phyloP scores from a whole-genome alignment of 495 filamentous ascomycete genomes.

The Melanomma pulvis-pyrius region DNA sequence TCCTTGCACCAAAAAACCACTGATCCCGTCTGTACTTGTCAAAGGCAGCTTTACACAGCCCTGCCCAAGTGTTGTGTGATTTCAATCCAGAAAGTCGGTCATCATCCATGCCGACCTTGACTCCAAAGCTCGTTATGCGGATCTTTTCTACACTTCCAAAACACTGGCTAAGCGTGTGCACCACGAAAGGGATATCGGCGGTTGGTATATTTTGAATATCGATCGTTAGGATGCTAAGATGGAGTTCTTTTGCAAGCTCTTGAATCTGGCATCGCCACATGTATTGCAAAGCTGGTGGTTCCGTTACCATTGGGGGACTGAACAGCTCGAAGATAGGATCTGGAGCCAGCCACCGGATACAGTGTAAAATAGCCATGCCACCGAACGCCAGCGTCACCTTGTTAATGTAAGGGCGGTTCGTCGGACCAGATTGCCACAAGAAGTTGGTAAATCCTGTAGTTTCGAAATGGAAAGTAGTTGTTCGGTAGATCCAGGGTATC shows the following conservation, averaged over 20 bases:
- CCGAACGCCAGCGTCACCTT: slow-evolving; percentile 14
- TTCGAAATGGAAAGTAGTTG: slow-evolving; percentile 21
- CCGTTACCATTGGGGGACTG: neutral
- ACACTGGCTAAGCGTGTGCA: neutral
- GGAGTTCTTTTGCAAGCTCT: slow-evolving; percentile 12
- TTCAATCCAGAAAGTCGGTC: neutral
- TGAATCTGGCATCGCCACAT: slow-evolving; percentile 29
- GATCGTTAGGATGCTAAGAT: slow-evolving; percentile 15
- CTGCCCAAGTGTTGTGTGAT: slow-evolving; percentile 2
- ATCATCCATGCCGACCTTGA: neutral
- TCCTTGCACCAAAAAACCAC: neutral
- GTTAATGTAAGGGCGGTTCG: slow-evolving; percentile 9
- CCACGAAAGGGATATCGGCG: slow-evolving; percentile 13
- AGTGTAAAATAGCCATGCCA: slow-evolving; percentile 1
- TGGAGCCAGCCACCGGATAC: slow-evolving; percentile 20
- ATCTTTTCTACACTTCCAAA: slow-evolving; percentile 12
- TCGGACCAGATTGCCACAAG: slow-evolving; percentile 20
- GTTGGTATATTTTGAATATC: slow-evolving; percentile 3
- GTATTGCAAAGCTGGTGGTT: slow-evolving; percentile 12
- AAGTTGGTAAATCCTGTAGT: slow-evolving; percentile 21
- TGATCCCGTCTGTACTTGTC: neutral
- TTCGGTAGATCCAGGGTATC: slow-evolving; percentile 17
- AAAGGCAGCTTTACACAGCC: slow-evolving; percentile 4
- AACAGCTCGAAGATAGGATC: slow-evolving; percentile 23
- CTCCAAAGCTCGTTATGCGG: neutral